phyloP scores from a whole-genome alignment of 257 asterid genomes.

The Nicotiana benthamiana region DNA sequence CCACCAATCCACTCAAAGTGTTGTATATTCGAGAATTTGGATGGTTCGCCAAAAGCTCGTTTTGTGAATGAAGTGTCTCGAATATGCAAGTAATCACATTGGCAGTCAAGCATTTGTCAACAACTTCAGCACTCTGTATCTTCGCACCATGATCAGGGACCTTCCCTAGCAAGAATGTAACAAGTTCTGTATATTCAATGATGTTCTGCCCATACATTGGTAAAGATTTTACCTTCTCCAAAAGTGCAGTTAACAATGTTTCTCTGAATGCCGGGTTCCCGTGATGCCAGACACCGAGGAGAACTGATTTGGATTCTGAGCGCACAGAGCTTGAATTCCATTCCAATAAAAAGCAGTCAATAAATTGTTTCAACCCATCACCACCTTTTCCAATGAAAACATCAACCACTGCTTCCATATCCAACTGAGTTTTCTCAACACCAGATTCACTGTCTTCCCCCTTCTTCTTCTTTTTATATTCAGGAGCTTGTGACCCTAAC shows the following conservation, averaged over 20 bases:
- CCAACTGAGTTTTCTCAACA: constrained; percentile 75
- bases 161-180: constrained; percentile 79
- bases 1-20: constrained; percentile 96
- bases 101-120: constrained; percentile 84
- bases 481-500: constrained; percentile 57
- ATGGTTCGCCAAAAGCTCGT: constrained; percentile 98
- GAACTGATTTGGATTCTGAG: constrained; percentile 77
- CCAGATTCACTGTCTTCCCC: constrained; percentile 78
- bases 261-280: constrained; percentile 77
- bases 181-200: constrained; percentile 75
- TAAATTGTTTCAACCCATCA: constrained; percentile 72
- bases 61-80: constrained; percentile 90
- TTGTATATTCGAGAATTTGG: constrained; percentile 98
- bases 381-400: constrained; percentile 69
- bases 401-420: constrained; percentile 79
- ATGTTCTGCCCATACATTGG: constrained; percentile 95
- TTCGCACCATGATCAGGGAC: constrained; percentile 51
- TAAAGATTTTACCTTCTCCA: constrained; percentile 73
- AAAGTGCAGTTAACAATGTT: constrained; percentile 52
- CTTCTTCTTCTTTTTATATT: constrained; percentile 86
- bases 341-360: constrained; percentile 83
- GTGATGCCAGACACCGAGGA: constrained; percentile 91
- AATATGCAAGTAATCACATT: constrained; percentile 74
- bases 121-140: constrained; percentile 56
- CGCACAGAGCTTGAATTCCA: constrained; percentile 96